Evolutionary conservation across 768 basidiomycete genomes (phyloP).

Genomic region (Pisolithus marmoratus): DNA sequence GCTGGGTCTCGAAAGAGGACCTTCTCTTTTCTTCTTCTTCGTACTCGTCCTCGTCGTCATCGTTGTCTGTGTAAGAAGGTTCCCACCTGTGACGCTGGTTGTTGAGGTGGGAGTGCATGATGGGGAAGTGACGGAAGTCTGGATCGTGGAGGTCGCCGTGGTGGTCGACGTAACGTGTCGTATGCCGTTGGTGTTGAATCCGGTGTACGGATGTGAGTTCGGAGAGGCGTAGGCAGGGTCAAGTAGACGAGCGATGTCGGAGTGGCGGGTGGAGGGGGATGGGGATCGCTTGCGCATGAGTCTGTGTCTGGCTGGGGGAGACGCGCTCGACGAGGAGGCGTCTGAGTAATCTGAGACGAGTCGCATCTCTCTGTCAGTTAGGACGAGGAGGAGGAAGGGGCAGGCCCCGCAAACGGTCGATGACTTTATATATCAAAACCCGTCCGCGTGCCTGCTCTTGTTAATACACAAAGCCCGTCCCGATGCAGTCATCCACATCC

Average conservation of each 20-base stretch:
- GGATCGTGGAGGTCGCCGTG: conserved; percentile 63
- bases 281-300: conserved; percentile 20
- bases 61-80: conserved; percentile 23
- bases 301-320: conserved; percentile 19
- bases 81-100: conserved; percentile 33
- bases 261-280: conserved; percentile 32
- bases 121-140: conserved; percentile 60
- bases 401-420: conserved; percentile 12
- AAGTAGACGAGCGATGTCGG: conserved; percentile 58
- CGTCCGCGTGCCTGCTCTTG: conserved; percentile 6
- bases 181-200: conserved; percentile 14
- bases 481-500: conserved; percentile 24
- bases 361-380: too few relatives aligned
- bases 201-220: conserved; percentile 17
- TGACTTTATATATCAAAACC: conserved; percentile 21
- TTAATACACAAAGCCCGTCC: conserved; percentile 22
- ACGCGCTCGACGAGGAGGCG: conserved; percentile 13
- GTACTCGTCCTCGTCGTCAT: conserved; percentile 20
- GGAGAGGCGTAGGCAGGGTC: conserved; percentile 54
- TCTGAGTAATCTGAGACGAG: conserved; percentile 11
- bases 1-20: conserved; percentile 15
- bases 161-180: conserved; percentile 51
- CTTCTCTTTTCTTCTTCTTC: conserved; percentile 10
- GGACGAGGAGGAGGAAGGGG: conserved; percentile 4
- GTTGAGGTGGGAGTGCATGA: conserved; percentile 19